Base-by-base conservation (phyloP, 257 asterid species). In the Rubia yunnanensis region DNA sequence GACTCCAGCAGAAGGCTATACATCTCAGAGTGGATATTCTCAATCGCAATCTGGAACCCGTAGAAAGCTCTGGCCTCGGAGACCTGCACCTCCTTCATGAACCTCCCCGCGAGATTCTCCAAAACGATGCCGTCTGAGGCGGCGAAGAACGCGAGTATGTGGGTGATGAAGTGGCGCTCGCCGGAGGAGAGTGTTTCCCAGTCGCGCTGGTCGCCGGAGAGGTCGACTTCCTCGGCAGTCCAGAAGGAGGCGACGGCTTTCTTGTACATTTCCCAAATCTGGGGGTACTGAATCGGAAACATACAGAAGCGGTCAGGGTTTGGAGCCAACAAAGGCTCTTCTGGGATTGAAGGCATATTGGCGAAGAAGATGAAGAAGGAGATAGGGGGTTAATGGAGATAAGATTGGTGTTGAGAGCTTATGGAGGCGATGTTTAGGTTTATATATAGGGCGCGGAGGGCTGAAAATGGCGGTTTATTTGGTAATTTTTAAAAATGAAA, bases 261-360 rank as follows among this genome's bases (percentile, higher is more conserved):
- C 82, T 92, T 92, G 82, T 92, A 92, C 97, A 89, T 87, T 56
- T 92, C 99, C 99, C 99, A 92, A 46, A 92, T 82, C 62, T 94
- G 89, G 0, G 96, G 99, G 76, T 94, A 94, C 50, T 89, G 86
- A 28, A 94, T 86, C 2, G 99, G 99, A 70, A 94, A 94, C 99
- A 94, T 94, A 14, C 96, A 94, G 82, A 94, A 90, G 0, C 99
- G 85, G 34, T 90, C 99, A 0, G 91, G 84, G 78, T 80, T 90
- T 2, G 95, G 77, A 44, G 92, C 84, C 28, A 90, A 78, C 59
- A 94, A 75, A 0, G 99, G 99, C 55, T 91, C 98, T 82, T 88
- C 95, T 0, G 92, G 92, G 26, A 86, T 67, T 7, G 94, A 77
- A 1, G 97, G 95, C 97, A 90, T 90, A 24, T 72, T 81, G 22